Base-by-base conservation (phyloP, 257 asterid species). In the Mitragyna speciosa region DNA sequence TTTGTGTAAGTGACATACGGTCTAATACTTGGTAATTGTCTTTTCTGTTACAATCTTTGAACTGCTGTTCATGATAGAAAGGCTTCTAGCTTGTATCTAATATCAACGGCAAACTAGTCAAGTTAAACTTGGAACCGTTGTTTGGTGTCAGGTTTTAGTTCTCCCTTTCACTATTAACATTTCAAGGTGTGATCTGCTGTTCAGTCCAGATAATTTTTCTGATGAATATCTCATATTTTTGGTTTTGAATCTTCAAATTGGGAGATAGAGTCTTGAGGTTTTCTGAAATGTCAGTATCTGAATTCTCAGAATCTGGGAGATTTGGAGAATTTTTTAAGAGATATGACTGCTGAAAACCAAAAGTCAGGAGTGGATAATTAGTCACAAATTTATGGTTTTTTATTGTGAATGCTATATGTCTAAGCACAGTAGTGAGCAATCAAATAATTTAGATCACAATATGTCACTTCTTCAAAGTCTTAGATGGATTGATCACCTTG, bases 1-100 rank as follows among this genome's bases (percentile, higher is more conserved):
- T 93, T 85, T 92, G 80, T 84, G 99, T 95, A 88, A 93, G 98
- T 89, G 69, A 66, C 15, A 28, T 58, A 61, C 47, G 43, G 48
- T n/a, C 66, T 16, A 45, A 52, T 9, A 11, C 36, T 36, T 54
- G 48, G 65, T 1, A 16, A 47, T 64, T 6, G 51, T 26, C n/a
- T 14, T 45, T 71, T 71, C 14, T 2, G 58, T 72, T 71, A 41
- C 36, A 71, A n/a, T 51, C 20, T 61, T 41, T 61, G 26, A 26
- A 47, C 26, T 17, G 41, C 48, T 20, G 0, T 39, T 26, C 48
- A 45, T n/a, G 75, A 75, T 65, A 24, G 79, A 49, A 78, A 80
- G 20, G 51, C 24, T 47, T 67, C 28, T 76, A 48, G 30, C 24
- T 41, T n/a, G n/a, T n/a, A n/a, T n/a, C n/a, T n/a, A 78, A 68